phyloP scores from a whole-genome alignment of 441 rosid genomes.

The Populus tomentosa region DNA sequence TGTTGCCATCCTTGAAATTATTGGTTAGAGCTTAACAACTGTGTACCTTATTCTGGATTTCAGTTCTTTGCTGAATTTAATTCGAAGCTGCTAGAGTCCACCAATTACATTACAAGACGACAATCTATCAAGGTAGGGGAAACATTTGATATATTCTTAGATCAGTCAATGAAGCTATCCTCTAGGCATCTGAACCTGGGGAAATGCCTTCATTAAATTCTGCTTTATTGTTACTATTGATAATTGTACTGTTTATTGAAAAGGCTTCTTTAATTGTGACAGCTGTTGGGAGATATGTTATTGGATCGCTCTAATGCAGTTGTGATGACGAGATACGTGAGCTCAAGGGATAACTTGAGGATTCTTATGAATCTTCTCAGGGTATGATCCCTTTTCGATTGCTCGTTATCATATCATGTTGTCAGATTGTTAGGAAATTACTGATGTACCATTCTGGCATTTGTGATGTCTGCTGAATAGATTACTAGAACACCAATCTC shows the following conservation, averaged over 20 bases:
- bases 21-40: slow-evolving; percentile 4
- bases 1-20: neutral
- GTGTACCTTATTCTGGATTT: slow-evolving; percentile 12
- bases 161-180: neutral
- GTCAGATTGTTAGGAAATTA: neutral
- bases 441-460: neutral
- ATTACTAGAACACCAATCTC: neutral
- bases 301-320: slow-evolving; percentile 92
- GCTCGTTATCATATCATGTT: neutral
- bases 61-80: slow-evolving; percentile 87
- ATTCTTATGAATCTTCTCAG: slow-evolving; percentile 98
- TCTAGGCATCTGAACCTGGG: neutral
- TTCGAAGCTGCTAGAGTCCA: slow-evolving; percentile 81
- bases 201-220: neutral
- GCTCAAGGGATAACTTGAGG: too few relatives aligned
- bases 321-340: slow-evolving; percentile 85
- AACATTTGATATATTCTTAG: neutral
- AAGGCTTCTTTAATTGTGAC: slow-evolving; percentile 20
- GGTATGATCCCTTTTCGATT: slow-evolving; percentile 37
- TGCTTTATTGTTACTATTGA: slow-evolving; percentile 4
- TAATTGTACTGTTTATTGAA: neutral
- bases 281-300: slow-evolving; percentile 90
- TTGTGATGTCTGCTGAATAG: slow-evolving; percentile 3
- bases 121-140: slow-evolving; percentile 73
- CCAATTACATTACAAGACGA: slow-evolving; percentile 84